Base-by-base conservation (phyloP, 495 filamentous ascomycete genomes). In the Daldinia concentrica region DNA sequence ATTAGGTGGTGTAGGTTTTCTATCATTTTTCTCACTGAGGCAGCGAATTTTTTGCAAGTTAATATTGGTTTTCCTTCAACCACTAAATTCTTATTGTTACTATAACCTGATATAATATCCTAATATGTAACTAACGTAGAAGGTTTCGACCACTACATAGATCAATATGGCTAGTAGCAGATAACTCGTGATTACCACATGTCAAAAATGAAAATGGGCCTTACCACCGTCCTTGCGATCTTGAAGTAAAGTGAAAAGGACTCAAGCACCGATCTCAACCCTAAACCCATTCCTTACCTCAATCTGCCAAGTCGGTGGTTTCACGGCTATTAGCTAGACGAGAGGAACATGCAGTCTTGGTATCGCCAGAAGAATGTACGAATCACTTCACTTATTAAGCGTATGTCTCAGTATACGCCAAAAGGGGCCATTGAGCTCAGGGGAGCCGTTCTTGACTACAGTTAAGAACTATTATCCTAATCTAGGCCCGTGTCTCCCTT, bases 401-500 rank as follows among this genome's bases (percentile, higher is more conserved):
- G 55, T 4, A 24, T 58, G 55, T 58, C 55, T 58, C 55, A 34
- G 55, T 41, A 26, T 39, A 58, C 19, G n/a, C 55, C 17, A 58
- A 15, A 37, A 39, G 32, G 22, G 34, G 19, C 11, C 9, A 58
- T 22, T 39, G 14, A 12, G 19, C 6, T 48, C 24, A 4, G 3
- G 9, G 7, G 4, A 48, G 9, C 19, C 17, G 19, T 5, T 36
- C 17, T 37, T 14, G 19, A 58, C 55, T 15, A 22, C 12, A 22
- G 1, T 37, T 6, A 22, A 39, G 19, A 24, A 58, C 34, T 14
- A 39, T 58, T 39, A 36, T 36, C 12, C 12, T 15, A 5, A 12
- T 26, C 29, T 4, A 58, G 14, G 12, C 17, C 55, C 19, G 14
- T 22, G 32, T 24, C 32, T 37, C 55, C 32, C 32, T 41, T 32